These are phyloP conservation scores for Ustilago shanxiensis DNA, from an alignment of 1,284 basidiomycete genomes.

Conservation along the genomic window DNA sequence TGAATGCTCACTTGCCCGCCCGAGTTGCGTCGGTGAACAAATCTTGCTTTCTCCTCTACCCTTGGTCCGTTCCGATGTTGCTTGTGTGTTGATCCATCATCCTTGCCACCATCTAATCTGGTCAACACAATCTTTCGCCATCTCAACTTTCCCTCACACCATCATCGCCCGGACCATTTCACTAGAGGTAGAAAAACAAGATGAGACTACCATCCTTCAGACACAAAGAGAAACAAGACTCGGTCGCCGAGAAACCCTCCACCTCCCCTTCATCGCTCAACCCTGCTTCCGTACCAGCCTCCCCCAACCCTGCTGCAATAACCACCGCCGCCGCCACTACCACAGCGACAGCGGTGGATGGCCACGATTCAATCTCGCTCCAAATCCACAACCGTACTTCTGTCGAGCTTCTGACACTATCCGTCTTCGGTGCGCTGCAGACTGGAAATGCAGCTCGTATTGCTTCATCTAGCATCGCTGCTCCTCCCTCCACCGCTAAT, in stretches of 20 bases:
- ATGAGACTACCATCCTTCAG: conserved; percentile 27
- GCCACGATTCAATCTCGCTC: conserved; percentile 31
- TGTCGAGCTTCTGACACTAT: conserved; percentile 29
- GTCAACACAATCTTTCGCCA: background rate
- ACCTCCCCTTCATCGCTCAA: background rate
- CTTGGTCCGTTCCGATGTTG: background rate
- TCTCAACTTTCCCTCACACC: background rate
- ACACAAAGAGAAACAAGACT: conserved; percentile 24
- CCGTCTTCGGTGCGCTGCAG: conserved; percentile 39
- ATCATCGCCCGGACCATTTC: background rate
- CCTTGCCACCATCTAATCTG: background rate
- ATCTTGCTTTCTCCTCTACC: background rate
- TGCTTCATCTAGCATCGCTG: conserved; percentile 25
- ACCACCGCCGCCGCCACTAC: background rate
- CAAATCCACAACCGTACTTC: conserved; percentile 37
- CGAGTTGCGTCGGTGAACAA: background rate
- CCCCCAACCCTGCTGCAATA: background rate
- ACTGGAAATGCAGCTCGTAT: conserved; percentile 9
- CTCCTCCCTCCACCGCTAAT: conserved; percentile 7
- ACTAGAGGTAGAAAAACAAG: background rate
- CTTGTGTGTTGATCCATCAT: background rate
- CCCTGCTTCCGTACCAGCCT: background rate
- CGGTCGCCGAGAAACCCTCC: conserved; percentile 17
- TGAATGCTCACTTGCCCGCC: background rate
- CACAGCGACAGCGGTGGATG: background rate